Evolutionary conservation across 768 basidiomycete species (phyloP).

Genomic region (Tulasnella sp.): DNA sequence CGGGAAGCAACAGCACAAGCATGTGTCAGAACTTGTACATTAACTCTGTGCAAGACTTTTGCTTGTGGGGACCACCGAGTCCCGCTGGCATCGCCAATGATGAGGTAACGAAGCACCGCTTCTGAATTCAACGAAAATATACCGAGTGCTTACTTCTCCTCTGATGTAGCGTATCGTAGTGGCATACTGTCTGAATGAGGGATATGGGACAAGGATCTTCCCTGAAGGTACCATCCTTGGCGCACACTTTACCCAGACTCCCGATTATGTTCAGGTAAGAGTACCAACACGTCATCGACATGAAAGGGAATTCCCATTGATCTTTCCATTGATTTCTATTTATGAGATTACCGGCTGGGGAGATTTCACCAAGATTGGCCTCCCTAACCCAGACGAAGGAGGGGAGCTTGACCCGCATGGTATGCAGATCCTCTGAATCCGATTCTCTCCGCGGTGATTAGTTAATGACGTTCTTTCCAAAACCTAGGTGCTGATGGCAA

Average conservation of each 20-base stretch:
- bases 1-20: slow-evolving; percentile 42
- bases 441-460: too few relatives aligned
- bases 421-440: neutral
- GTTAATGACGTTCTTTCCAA: neutral
- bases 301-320: slow-evolving; percentile 23
- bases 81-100: neutral
- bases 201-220: slow-evolving; percentile 35
- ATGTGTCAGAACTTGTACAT: slow-evolving; percentile 54
- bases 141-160: neutral
- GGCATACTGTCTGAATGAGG: slow-evolving; percentile 40
- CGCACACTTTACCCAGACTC: slow-evolving; percentile 38
- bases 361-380: slow-evolving; percentile 34
- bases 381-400: slow-evolving; percentile 30
- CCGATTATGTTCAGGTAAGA: slow-evolving; percentile 33
- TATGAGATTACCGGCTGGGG: slow-evolving; percentile 30
- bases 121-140: slow-evolving; percentile 10
- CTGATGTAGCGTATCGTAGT: slow-evolving; percentile 45
- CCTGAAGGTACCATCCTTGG: slow-evolving; percentile 33
- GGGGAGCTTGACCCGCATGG: slow-evolving; percentile 40
- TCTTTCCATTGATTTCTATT: neutral
- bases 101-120: neutral
- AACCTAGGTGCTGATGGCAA: slow-evolving; percentile 11
- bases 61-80: slow-evolving; percentile 25
- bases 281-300: neutral
- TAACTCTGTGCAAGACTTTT: slow-evolving; percentile 40